Conservation (phyloP, 1,284 basidiomycete genomes). For the Leccinum pachyderme region DNA sequence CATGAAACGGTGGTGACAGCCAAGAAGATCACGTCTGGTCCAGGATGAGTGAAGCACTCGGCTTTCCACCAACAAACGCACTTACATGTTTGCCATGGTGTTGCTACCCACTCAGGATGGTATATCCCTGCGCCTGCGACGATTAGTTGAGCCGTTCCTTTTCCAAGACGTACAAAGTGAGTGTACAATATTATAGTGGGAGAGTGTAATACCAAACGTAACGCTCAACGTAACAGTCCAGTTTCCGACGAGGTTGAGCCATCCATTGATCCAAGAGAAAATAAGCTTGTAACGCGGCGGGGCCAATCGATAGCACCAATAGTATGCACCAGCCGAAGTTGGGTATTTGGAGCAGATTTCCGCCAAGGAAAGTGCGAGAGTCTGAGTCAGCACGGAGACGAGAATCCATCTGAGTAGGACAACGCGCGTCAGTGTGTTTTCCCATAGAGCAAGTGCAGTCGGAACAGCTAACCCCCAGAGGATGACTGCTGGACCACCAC, state of each 20-base stretch:
- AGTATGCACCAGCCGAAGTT: conserved; percentile 57
- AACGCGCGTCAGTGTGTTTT: neutral
- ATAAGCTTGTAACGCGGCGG: conserved; percentile 42
- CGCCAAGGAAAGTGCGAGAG: conserved; percentile 49
- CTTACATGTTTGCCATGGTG: conserved; percentile 54
- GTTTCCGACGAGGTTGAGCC: conserved; percentile 54
- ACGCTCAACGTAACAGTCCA: conserved; percentile 55
- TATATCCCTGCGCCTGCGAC: conserved; percentile 51
- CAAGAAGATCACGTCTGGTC: conserved; percentile 49
- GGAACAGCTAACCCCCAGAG: conserved; percentile 45
- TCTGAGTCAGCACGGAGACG: conserved; percentile 44
- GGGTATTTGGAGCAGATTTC: conserved; percentile 58
- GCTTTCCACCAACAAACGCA: conserved; percentile 8
- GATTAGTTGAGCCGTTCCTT: conserved; percentile 50
- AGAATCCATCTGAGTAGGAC: conserved; percentile 43
- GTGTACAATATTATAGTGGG: neutral
- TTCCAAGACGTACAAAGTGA: conserved; percentile 13
- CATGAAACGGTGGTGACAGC: conserved; percentile 43
- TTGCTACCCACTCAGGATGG: conserved; percentile 47
- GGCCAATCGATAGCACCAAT: conserved; percentile 54
- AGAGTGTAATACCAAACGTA: conserved; percentile 42
- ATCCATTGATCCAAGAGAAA: conserved; percentile 56
- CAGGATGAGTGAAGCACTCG: conserved; percentile 1
- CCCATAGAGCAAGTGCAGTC: neutral
- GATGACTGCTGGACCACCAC: conserved; percentile 51